Evolutionary conservation across 2,329 filamentous ascomycete species (phyloP), one percentile per base, ranked within the genome.

Genomic region (Cordyceps tenuipes): DNA sequence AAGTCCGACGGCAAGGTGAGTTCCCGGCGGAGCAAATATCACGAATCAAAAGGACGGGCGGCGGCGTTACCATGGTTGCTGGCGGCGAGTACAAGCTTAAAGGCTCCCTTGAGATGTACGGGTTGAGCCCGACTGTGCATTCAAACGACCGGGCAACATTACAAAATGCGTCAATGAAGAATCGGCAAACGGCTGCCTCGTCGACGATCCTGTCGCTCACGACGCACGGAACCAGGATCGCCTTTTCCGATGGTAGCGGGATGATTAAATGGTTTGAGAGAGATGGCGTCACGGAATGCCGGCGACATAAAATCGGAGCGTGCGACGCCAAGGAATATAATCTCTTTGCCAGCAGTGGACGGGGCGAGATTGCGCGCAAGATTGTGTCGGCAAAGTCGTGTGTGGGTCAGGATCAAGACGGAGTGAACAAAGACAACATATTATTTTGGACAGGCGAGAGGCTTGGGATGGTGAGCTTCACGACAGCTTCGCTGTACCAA

Each of bases 41-140:
- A 63, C 74, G 76, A 19, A 78, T 79, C n/a, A 87, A 87, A 65
- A 73, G 68, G n/a, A 70, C 71, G 0, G 67, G 73, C 0, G 80
- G 72, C 13, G 81, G 86, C 0, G 79, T 86, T 50, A 91, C 88
- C 0, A 73, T 97, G 29, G 82, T 96, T 56, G 90, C 91, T 3
- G 90, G 89, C 44, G 93, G 92, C 5, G 90, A 93, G 69, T 97
- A 97, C 75, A 95, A 94, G 66, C 90, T 88, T 36, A 92, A 94
- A 71, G 93, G 93, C 0, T 92, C 89, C 0, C 77, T 97, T 2
- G 93, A 97, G 69, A 76, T 96, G n/a, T 96, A 96, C 71, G 85
- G 85, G 15, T 74, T 90, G 26, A 73, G 64, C 47, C 69, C 64
- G 48, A 68, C 59, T 62, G 67, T 63, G 23, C 65, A 66, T n/a